Conservation (phyloP, 1,284 basidiomycete species). For the Melampsora larici-populina region DNA sequence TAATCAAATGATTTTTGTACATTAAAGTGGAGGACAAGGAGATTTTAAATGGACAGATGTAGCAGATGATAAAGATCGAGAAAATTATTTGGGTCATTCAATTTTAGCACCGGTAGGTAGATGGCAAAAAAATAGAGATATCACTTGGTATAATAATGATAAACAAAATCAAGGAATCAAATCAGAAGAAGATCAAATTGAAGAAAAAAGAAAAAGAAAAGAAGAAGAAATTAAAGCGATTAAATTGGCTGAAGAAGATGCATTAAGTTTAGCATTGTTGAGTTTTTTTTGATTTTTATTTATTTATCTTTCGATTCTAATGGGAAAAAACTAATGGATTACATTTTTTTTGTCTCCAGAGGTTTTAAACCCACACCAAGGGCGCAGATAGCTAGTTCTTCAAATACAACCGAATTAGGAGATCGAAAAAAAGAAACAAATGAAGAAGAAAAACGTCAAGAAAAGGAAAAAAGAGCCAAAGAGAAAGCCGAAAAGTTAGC, state of each 20-base stretch:
- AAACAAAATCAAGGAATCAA: constrained; percentile 54
- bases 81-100: constrained; percentile 87
- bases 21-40: constrained; percentile 69
- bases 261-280: constrained; percentile 71
- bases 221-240: constrained; percentile 70
- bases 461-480: background rate
- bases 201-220: constrained; percentile 49
- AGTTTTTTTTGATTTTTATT: constrained; percentile 48
- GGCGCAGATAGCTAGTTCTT: constrained; percentile 10
- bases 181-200: constrained; percentile 53
- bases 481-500: constrained; percentile 29
- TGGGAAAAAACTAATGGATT: too few relatives aligned
- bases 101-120: constrained; percentile 86
- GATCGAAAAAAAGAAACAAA: background rate
- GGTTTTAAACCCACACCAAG: constrained; percentile 36
- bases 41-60: constrained; percentile 91
- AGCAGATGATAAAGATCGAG: constrained; percentile 81
- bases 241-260: constrained; percentile 82
- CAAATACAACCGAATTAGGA: constrained; percentile 19
- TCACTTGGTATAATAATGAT: constrained; percentile 55
- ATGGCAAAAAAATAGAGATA: constrained; percentile 68
- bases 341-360: constrained; percentile 14
- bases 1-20: background rate
- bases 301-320: too few relatives aligned
- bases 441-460: background rate